Evolutionary conservation across 306 rosid genomes (phyloP), one percentile per base, ranked within the genome.

Genomic region (Glycine tomentella): DNA sequence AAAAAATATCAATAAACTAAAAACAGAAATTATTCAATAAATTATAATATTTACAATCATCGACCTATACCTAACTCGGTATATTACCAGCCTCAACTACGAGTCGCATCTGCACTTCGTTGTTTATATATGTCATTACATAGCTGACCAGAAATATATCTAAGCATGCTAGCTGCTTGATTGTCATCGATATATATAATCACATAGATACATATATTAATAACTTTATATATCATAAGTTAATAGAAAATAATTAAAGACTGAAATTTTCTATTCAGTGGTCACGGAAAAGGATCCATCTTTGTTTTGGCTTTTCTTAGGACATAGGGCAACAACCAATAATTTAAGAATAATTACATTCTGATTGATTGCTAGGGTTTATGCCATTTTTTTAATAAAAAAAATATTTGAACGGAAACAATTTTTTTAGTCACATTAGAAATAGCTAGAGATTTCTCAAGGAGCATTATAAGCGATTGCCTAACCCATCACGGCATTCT

Each of bases 41-140:
- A n/a, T n/a, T 12, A 3, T 64, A 15, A 17, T 34, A 1, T 2
- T 1, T 25, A 13, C 38, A 64, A 57, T 38, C 25, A 36, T 64
- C 3, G 20, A 63, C 2, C 3, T 11, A 64, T 64, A 64, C 70
- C 70, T 64, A 64, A 64, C 70, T 64, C 25, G 17, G 9, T 25
- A 61, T 10, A 58, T 0, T 15, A 57, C 3, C 33, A 56, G 9
- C 6, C 17, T 13, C 70, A 64, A 36, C 70, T 13, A 64, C 70
- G 20, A 64, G 70, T 64, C 70, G 25, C 49, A 64, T 34, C 70
- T 64, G 49, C 70, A 64, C 48, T 36, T 64, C 49, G 8, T 64
- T 36, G 2, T 6, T 42, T 42, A 7, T 6, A 34, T 36, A 9
- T 31, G 42, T 34, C 69, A 12, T 11, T 36, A 4, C 10, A 33